These are phyloP conservation scores for Neohortaea acidophila DNA, from an alignment of 495 filamentous ascomycete species.

Conservation along the genomic window DNA sequence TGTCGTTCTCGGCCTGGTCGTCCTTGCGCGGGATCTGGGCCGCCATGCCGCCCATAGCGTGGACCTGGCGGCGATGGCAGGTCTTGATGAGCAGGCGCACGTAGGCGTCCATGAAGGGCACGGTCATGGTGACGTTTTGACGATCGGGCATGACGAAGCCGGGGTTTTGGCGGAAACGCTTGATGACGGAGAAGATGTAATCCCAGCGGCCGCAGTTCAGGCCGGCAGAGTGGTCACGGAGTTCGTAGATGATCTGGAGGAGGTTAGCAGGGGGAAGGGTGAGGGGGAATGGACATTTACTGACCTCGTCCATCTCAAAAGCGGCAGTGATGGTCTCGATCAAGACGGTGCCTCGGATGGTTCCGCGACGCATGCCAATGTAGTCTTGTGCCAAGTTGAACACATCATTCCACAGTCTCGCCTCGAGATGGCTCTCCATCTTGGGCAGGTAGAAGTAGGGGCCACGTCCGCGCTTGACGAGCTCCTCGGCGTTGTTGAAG, in stretches of 20 bases:
- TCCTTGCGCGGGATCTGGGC: constrained; percentile 98
- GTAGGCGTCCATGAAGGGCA: constrained; percentile 97
- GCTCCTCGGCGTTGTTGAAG: constrained; percentile 92
- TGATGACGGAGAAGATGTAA: constrained; percentile 99
- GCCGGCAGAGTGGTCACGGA: constrained; percentile 89
- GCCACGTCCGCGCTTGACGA: constrained; percentile 66
- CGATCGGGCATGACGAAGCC: constrained; percentile 91
- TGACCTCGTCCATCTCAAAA: constrained; percentile 97
- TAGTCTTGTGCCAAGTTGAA: constrained; percentile 96
- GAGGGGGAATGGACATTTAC: neutral
- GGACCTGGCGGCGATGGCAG: constrained; percentile 86
- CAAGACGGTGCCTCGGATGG: constrained; percentile 86
- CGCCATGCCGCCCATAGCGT: constrained; percentile 99
- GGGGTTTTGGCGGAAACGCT: constrained; percentile 93
- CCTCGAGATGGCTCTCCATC: constrained; percentile 97
- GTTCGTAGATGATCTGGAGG: constrained; percentile 83
- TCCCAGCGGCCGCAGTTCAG: constrained; percentile 99
- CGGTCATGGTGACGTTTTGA: constrained; percentile 86
- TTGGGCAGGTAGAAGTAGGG: constrained; percentile 99
- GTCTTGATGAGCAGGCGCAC: constrained; percentile 94
- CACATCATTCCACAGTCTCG: constrained; percentile 94
- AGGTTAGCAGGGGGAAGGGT: constrained; percentile 7
- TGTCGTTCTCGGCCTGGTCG: constrained; percentile 75
- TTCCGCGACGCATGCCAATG: constrained; percentile 75
- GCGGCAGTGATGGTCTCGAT: constrained; percentile 97